A percentile compares a stretch with the other conserved stretches of the same genome.
These are phyloP conservation scores for Vinca minor DNA, from an alignment of 257 asterid species.

Conservation along the genomic window DNA sequence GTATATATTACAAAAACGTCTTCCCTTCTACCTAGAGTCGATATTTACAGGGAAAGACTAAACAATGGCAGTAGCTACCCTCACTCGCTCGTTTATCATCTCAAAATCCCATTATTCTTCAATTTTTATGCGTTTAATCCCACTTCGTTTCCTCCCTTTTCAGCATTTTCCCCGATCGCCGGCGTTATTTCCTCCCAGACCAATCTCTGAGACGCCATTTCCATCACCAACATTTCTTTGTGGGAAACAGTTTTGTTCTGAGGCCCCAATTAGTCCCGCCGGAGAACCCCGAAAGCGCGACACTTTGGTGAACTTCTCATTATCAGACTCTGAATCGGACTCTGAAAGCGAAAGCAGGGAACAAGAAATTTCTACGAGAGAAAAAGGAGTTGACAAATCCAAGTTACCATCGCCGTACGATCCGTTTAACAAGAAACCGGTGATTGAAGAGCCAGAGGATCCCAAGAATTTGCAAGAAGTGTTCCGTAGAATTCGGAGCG, in stretches of 20 bases:
- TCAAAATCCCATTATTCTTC: slow-evolving; percentile 7
- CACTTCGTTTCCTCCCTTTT: slow-evolving; percentile 4
- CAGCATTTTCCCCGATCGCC: neutral
- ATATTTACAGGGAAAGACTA: no score
- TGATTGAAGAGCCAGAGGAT: slow-evolving; percentile 42
- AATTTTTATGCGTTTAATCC: neutral
- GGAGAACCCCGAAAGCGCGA: slow-evolving; percentile 36
- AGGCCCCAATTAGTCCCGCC: neutral
- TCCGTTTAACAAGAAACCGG: slow-evolving; percentile 60
- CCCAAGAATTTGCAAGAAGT: slow-evolving; percentile 70
- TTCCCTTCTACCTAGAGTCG: no score
- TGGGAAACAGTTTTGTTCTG: slow-evolving; percentile 19
- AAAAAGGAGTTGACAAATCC: slow-evolving; percentile 28
- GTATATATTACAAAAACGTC: no score
- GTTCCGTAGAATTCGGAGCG: slow-evolving; percentile 52
- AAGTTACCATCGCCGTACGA: slow-evolving; percentile 72
- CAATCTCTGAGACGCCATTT: slow-evolving; percentile 12
- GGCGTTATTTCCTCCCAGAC: neutral
- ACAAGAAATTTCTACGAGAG: slow-evolving; percentile 7
- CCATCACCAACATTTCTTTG: slow-evolving; percentile 7
- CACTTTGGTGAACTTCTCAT: slow-evolving; percentile 74
- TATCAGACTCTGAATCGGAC: slow-evolving; percentile 41
- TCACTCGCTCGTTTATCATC: slow-evolving; percentile 7
- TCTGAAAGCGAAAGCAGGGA: slow-evolving; percentile 38
- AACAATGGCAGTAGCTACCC: slow-evolving; percentile 18